Base-by-base conservation (phyloP, 2,329 filamentous ascomycete species). In the Microcera coccophila region DNA sequence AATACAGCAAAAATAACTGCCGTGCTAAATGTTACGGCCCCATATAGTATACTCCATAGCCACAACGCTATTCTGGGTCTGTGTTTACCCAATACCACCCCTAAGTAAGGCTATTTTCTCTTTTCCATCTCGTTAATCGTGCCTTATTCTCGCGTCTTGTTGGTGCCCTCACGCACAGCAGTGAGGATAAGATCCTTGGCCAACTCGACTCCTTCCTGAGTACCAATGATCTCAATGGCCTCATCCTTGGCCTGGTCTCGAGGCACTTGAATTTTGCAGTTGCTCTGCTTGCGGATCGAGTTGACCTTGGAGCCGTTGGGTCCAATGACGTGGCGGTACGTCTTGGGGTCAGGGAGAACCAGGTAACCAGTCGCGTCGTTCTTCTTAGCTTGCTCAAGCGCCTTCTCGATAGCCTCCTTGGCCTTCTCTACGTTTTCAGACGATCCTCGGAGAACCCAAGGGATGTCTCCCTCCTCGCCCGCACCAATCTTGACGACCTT, bases 251-350 rank as follows among this genome's bases (percentile, higher is more conserved):
- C 73, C 66, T 94, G 86, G 59, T 88, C 84, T 53, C 87, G 83
- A 17, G 93, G 93, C 31, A 98, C 91, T 52, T 90, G 90, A 63
- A 98, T 94, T 70, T 86, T 90, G 69, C 90, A 96, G 42, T 87
- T 87, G 39, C 90, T 96, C 73, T 93, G 82, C 71, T 88, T 89
- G 55, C 93, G 83, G 63, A 98, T 96, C 32, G 81, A 73, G 69
- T 96, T 96, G 65, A 98, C 94, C 67, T 91, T 91, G 65, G 81
- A 86, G 45, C 93, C 93, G 46, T 85, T 87, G 52, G 85, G 83
- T 4, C 93, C 93, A 55, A 98, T 90, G 37, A 98, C 87, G 52
- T 86, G 86, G 49, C 91, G 82, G 74, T 96, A 95, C 36, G 88
- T 89, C 55, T 80, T 82, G 10, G 93, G 88, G 62, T 98, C 91